Conservation (phyloP, 805 yeast species). For the Lachancea quebecensis region DNA sequence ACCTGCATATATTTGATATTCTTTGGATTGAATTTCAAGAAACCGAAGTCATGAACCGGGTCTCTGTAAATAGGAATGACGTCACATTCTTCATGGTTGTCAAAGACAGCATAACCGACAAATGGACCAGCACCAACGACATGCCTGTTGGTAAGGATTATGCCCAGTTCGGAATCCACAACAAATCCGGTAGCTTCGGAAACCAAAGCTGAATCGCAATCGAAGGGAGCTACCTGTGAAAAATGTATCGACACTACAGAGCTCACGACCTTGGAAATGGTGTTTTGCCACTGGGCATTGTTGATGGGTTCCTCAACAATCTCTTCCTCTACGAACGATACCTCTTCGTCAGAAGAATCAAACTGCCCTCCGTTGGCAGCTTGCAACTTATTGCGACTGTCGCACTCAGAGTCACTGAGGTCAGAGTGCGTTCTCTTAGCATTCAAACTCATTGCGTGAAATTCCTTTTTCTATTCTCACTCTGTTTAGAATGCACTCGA, state of each 20-base stretch:
- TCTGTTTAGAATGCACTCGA: no score
- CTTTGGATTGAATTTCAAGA: slow-evolving; percentile 68
- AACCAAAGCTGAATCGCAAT: slow-evolving; percentile 72
- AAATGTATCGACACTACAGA: slow-evolving; percentile 87
- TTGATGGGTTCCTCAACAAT: slow-evolving; percentile 12
- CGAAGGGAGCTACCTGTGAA: slow-evolving; percentile 79
- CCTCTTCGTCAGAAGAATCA: slow-evolving; percentile 2
- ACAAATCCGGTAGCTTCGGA: slow-evolving; percentile 95
- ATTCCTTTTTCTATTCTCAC: not conserved
- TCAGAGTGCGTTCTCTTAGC: slow-evolving; percentile 14
- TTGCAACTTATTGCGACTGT: slow-evolving; percentile 1
- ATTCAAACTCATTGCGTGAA: not conserved
- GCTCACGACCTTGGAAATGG: slow-evolving; percentile 74
- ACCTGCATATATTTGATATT: slow-evolving; percentile 68
- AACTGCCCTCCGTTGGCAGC: not conserved
- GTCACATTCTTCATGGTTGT: slow-evolving; percentile 88
- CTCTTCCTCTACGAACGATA: slow-evolving; percentile 3
- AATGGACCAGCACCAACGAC: slow-evolving; percentile 96
- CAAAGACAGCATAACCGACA: slow-evolving; percentile 84
- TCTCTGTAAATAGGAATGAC: slow-evolving; percentile 84
- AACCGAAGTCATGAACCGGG: slow-evolving; percentile 94
- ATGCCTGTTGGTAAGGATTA: slow-evolving; percentile 86
- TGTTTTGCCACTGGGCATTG: slow-evolving; percentile 61
- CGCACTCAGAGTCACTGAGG: slow-evolving; percentile 6
- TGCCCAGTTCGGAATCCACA: slow-evolving; percentile 74